Base-by-base conservation (phyloP, 2,329 filamentous ascomycete genomes). In the Pseudopithomyces chartarum region DNA sequence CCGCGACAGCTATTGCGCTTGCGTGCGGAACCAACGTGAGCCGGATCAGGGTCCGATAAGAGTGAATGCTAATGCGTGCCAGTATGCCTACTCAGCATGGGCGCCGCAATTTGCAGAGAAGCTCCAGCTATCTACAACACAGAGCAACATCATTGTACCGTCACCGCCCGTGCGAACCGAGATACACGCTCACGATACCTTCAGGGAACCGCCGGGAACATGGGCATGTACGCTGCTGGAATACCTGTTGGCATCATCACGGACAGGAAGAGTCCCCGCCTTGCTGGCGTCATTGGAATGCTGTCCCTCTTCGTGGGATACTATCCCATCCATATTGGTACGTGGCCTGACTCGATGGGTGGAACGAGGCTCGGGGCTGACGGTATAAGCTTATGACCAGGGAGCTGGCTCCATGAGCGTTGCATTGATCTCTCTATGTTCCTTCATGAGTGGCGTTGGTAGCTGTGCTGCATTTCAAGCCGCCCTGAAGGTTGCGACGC, bases 11-110 rank as follows among this genome's bases (percentile, higher is more conserved):
- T 61, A 92, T 97, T 60, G 87, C 93, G 15, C 82, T 98, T 57
- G 92, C 93, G 58, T 97, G 93, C 75, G 95, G 95, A 59, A 96
- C 93, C 61, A 97, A 97, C 76, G 92, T 96, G 78, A 69, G 87
- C 78, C 10, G 45, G 54, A 34, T 46, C 23, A 51, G 22, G 34
- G 29, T 33, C 17, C 26, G 38, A 12, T 48, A 38, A 6, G 33
- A 15, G 38, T 36, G n/a, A 22, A 49, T 56, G 52, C 70, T 80
- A 56, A 75, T 58, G 49, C 34, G 15, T 50, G 38, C 48, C 71
- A 97, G 92, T 98, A 99, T 85, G 94, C 93, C 72, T 99, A 97
- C 78, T 97, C 92, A 54, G 94, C 94, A 77, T 99, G 95, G 93
- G 92, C 91, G 13, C 95, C 95, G 19, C 93, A 97, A 78, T 97